Evolutionary conservation across 108 stramenopile genomes (phyloP).

Genomic region (Pinguiococcus pyrenoidosus): DNA sequence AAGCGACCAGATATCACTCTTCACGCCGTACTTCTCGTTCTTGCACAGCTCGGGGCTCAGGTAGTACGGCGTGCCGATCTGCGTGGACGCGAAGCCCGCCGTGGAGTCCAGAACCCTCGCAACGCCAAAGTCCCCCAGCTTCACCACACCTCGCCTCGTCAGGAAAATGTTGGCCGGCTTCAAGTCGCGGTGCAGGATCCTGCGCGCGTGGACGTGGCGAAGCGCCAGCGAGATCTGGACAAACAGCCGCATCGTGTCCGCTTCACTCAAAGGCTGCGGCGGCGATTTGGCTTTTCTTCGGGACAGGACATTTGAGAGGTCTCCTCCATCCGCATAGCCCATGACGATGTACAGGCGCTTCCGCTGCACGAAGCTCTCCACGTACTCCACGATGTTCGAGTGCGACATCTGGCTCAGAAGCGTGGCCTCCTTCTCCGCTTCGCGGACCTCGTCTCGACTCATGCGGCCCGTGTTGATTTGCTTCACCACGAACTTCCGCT

Average conservation of each 20-base stretch:
- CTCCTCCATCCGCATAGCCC: conserved; percentile 42
- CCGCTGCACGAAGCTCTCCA: conserved; percentile 12
- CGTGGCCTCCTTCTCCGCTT: conserved; percentile 10
- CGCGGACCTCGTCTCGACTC: conserved; percentile 1
- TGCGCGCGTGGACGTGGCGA: conserved; percentile 28
- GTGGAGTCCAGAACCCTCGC: conserved; percentile 32
- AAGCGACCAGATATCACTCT: conserved; percentile 33
- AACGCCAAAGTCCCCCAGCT: conserved; percentile 52
- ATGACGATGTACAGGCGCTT: conserved; percentile 31
- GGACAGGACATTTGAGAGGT: conserved; percentile 13
- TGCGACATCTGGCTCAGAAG: conserved; percentile 19
- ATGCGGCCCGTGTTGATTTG: conserved; percentile 2
- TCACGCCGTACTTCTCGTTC: conserved; percentile 25
- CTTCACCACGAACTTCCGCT: conserved; percentile 30
- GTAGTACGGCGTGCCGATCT: conserved; percentile 33
- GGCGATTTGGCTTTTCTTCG: conserved; percentile 5
- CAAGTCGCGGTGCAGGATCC: conserved; percentile 44
- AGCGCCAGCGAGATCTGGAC: conserved; percentile 38
- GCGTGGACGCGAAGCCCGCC: conserved; percentile 4
- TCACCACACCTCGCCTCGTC: conserved; percentile 34
- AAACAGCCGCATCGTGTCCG: conserved; percentile 26
- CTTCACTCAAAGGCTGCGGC: conserved; percentile 1
- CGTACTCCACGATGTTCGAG: conserved; percentile 19
- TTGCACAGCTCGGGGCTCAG: conserved; percentile 35
- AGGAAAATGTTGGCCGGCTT: conserved; percentile 49